phyloP scores from a whole-genome alignment of 1,139 yeast genomes.

The Protomyces arabidopsidicola region DNA sequence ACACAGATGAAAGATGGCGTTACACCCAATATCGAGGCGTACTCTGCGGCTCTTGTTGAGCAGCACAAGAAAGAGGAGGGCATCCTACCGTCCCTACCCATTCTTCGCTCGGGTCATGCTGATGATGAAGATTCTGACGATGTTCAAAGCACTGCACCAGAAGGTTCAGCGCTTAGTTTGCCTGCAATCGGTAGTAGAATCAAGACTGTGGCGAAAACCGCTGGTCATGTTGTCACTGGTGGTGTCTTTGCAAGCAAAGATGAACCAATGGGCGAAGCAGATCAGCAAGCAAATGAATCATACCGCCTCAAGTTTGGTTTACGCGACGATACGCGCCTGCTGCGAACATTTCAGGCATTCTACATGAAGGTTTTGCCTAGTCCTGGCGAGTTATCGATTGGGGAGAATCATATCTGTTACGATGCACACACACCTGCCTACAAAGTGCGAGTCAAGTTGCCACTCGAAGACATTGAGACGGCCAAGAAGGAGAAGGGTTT shows the following conservation, averaged over 20 bases:
- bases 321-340: constrained; percentile 48
- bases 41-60: background rate
- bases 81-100: background rate
- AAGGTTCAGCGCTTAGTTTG: background rate
- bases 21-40: background rate
- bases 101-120: background rate
- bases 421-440: constrained; percentile 76
- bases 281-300: constrained; percentile 37
- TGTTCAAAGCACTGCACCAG: background rate
- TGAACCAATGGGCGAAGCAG: background rate
- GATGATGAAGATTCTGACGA: background rate
- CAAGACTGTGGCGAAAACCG: background rate
- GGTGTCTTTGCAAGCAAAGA: background rate
- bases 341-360: constrained; percentile 70
- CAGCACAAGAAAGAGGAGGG: constrained; percentile 1
- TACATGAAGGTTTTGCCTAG: constrained; percentile 66
- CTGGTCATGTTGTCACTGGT: background rate
- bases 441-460: constrained; percentile 76
- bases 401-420: constrained; percentile 64
- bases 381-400: constrained; percentile 76
- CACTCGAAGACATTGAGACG: constrained; percentile 64
- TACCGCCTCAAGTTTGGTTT: constrained; percentile 66
- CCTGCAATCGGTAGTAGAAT: background rate
- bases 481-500: constrained; percentile 63
- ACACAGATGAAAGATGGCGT: background rate